A percentile compares a stretch with the other conserved stretches of the same genome.
Evolutionary conservation across 108 stramenopile genomes (phyloP).

Genomic region (Pseudonitzschia multiseries): DNA sequence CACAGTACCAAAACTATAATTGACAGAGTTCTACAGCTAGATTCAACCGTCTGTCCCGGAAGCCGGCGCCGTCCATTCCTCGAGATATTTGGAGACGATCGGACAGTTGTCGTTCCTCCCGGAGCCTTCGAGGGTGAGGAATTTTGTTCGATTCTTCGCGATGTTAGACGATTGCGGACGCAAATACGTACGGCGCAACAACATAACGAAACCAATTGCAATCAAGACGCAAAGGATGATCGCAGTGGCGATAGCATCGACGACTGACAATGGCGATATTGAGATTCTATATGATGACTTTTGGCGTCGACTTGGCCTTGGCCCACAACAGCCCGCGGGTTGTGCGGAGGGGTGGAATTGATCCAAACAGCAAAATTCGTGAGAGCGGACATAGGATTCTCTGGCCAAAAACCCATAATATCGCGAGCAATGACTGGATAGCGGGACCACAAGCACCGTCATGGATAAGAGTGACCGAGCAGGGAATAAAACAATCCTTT

Average conservation of each 20-base stretch:
- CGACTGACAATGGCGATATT: background rate
- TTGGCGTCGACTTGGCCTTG: conserved; percentile 54
- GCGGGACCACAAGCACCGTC: conserved; percentile 53
- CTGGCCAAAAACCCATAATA: conserved; percentile 39
- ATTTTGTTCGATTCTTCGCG: conserved; percentile 12
- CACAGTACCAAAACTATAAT: background rate
- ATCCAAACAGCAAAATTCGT: conserved; percentile 69
- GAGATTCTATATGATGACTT: conserved; percentile 15
- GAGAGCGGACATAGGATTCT: conserved; percentile 75
- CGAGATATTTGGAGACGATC: conserved; percentile 79
- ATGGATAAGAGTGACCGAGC: conserved; percentile 93
- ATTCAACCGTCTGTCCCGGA: conserved; percentile 33
- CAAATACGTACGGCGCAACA: background rate
- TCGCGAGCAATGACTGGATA: conserved; percentile 7
- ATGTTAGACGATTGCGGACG: background rate
- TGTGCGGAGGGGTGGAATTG: conserved; percentile 71
- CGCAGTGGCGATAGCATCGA: background rate
- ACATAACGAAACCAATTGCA: background rate
- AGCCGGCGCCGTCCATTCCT: conserved; percentile 37
- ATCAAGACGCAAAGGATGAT: background rate
- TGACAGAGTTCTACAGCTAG: conserved; percentile 29
- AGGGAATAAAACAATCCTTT: conserved; percentile 85
- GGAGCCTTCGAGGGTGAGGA: conserved; percentile 41
- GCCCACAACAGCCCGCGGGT: conserved; percentile 51
- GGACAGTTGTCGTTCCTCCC: conserved; percentile 67